Evolutionary conservation across 1,284 basidiomycete genomes (phyloP).

Genomic region (Ceratobasidium sp.): DNA sequence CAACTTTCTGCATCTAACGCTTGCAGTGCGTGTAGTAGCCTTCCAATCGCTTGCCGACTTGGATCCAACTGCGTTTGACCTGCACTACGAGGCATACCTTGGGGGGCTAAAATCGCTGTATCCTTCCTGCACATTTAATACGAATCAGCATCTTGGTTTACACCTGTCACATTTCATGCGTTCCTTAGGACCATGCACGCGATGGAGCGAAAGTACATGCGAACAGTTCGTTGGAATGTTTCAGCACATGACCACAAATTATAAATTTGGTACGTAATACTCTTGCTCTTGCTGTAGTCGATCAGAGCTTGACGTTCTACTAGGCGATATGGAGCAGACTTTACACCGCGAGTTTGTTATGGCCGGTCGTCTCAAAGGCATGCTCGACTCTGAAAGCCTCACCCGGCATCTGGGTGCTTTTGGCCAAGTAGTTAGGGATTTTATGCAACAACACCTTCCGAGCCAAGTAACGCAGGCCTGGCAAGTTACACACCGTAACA

Average conservation of each 20-base stretch:
- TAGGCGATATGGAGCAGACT: conserved; percentile 28
- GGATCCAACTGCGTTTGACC: conserved; percentile 4
- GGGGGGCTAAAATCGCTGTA: conserved; percentile 20
- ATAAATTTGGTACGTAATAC: conserved; percentile 22
- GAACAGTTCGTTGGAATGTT: conserved; percentile 43
- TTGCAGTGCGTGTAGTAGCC: conserved; percentile 18
- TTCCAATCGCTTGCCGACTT: background rate
- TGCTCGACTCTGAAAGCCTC: background rate
- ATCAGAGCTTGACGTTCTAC: too few species aligned
- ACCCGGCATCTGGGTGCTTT: background rate
- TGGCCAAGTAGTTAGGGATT: background rate
- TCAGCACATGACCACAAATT: conserved; percentile 34
- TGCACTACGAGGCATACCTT: conserved; percentile 14
- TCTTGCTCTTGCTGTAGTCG: background rate
- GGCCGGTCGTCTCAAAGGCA: background rate
- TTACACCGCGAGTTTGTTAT: conserved; percentile 19
- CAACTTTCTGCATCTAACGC: conserved; percentile 31
- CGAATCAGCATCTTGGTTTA: conserved; percentile 30
- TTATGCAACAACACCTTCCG: background rate
- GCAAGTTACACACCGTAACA: background rate
- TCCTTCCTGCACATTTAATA: conserved; percentile 3
- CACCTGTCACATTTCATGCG: conserved; percentile 37
- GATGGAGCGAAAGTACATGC: conserved; percentile 22
- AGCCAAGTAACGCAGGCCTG: background rate
- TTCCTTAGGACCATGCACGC: conserved; percentile 32